Percentiles rank a stretch among this genome's conserved stretches.
Conservation (phyloP, 2,329 filamentous ascomycete genomes). For the Anthostomella pinea region DNA sequence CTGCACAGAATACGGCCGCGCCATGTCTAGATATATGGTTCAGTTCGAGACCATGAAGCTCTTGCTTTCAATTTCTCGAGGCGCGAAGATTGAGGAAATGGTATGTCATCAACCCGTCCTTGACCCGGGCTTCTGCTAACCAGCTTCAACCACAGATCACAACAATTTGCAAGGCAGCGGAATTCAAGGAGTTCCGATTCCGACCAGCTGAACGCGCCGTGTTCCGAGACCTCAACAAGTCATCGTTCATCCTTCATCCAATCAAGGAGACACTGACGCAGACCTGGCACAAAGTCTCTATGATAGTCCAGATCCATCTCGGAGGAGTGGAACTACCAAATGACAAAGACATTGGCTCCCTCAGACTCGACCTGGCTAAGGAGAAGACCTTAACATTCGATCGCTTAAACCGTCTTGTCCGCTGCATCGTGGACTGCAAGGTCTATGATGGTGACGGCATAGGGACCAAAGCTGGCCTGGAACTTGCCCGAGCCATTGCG, state of each 20-base stretch:
- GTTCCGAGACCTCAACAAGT: constrained; percentile 72
- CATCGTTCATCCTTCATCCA: constrained; percentile 64
- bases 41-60: constrained; percentile 76
- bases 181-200: constrained; percentile 71
- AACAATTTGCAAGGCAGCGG: constrained; percentile 62
- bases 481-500: constrained; percentile 72
- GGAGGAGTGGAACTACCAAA: constrained; percentile 61
- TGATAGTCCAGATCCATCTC: constrained; percentile 74
- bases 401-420: constrained; percentile 65
- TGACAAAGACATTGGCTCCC: constrained; percentile 55
- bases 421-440: constrained; percentile 76
- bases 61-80: constrained; percentile 60
- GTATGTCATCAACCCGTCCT: constrained; percentile 43
- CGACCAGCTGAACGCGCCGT: constrained; percentile 65
- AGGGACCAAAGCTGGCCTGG: constrained; percentile 66
- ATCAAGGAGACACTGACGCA: constrained; percentile 65
- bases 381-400: constrained; percentile 66
- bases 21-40: constrained; percentile 82
- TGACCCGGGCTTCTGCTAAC: constrained; percentile 7
- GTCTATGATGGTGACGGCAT: constrained; percentile 59
- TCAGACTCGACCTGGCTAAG: constrained; percentile 53
- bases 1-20: constrained; percentile 70
- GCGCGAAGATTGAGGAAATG: constrained; percentile 63
- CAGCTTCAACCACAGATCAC: constrained; percentile 57
- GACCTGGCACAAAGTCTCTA: constrained; percentile 70